Conservation (phyloP, 1,139 yeast genomes). For the Meyerozyma sp. region DNA sequence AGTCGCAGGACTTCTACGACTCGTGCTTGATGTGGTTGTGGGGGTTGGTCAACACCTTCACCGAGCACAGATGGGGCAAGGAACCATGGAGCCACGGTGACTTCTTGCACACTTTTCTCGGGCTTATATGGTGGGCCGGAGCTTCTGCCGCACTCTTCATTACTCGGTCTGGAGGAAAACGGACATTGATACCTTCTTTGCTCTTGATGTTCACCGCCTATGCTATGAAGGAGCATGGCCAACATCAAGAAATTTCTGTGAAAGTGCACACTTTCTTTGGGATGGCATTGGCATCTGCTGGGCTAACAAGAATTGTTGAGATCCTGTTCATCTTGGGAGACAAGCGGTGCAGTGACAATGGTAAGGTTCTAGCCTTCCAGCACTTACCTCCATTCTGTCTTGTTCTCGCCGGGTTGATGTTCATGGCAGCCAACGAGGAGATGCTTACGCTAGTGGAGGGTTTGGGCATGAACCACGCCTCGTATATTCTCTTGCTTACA, state of each 20-base stretch:
- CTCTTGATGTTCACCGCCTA: conserved; percentile 85
- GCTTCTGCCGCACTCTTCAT: conserved; percentile 80
- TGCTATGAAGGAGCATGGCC: conserved; percentile 89
- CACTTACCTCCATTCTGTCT: conserved; percentile 78
- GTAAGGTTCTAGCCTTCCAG: conserved; percentile 65
- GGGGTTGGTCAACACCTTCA: conserved; percentile 92
- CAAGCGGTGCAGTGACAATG: conserved; percentile 39
- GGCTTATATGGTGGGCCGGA: conserved; percentile 94
- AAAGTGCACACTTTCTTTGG: conserved; percentile 89
- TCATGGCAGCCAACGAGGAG: conserved; percentile 92
- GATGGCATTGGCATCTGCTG: conserved; percentile 71
- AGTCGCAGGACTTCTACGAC: conserved; percentile 82
- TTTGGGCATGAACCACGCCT: conserved; percentile 78
- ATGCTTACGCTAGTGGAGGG: conserved; percentile 67
- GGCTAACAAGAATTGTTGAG: conserved; percentile 68
- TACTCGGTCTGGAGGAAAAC: conserved; percentile 50
- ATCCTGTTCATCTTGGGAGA: conserved; percentile 66
- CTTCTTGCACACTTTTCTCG: conserved; percentile 93
- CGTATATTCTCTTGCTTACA: conserved; percentile 69
- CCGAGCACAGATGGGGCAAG: conserved; percentile 91
- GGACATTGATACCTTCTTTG: conserved; percentile 77
- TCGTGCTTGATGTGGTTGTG: conserved; percentile 73
- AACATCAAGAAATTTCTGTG: conserved; percentile 68
- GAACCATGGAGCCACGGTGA: conserved; percentile 89
- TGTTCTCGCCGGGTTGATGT: conserved; percentile 70